A percentile compares a stretch with the other conserved stretches of the same genome.
phyloP scores from a whole-genome alignment of 2,329 filamentous ascomycete species.

The Aspergillus pseudoterreus region DNA sequence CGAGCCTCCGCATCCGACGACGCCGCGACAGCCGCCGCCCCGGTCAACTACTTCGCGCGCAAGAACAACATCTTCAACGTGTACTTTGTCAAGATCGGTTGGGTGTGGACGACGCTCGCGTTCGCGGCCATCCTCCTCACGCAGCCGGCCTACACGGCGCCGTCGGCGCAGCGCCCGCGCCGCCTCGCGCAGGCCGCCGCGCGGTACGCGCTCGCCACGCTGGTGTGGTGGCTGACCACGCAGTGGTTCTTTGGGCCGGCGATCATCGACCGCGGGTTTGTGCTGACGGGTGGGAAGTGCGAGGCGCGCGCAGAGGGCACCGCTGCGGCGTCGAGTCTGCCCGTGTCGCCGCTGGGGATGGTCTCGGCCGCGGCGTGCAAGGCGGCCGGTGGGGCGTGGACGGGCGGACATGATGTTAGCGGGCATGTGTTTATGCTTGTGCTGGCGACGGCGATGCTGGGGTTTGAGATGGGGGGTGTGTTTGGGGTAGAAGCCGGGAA shows the following conservation, averaged over 20 bases:
- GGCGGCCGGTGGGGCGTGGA: conserved; percentile 76
- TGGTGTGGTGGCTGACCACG: conserved; percentile 79
- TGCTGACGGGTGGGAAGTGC: conserved; percentile 83
- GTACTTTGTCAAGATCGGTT: conserved; percentile 91
- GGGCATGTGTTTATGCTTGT: conserved; percentile 94
- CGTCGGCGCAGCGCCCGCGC: conserved; percentile 39
- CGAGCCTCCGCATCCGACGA: conserved; percentile 51
- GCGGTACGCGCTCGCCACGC: conserved; percentile 70
- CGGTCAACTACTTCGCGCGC: conserved; percentile 75
- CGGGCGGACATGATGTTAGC: conserved; percentile 92
- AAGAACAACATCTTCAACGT: conserved; percentile 92
- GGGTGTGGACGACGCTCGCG: conserved; percentile 81
- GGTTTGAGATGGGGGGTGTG: conserved; percentile 60
- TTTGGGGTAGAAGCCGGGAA: conserved; percentile 44
- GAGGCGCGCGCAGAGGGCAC: conserved; percentile 50
- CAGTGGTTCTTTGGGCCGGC: conserved; percentile 96
- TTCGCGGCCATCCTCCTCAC: conserved; percentile 67
- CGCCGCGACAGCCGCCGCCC: conserved; percentile 41
- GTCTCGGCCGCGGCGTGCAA: conserved; percentile 74
- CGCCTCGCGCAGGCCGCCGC: conserved; percentile 56
- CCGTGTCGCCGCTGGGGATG: conserved; percentile 46
- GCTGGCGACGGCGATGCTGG: conserved; percentile 73
- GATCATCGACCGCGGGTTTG: conserved; percentile 84
- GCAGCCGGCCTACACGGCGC: conserved; percentile 56
- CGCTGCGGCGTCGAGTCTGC: conserved; percentile 8